These are phyloP conservation scores for Paracamarosporium sp. DNA, from an alignment of 2,329 filamentous ascomycete species.

Conservation along the genomic window DNA sequence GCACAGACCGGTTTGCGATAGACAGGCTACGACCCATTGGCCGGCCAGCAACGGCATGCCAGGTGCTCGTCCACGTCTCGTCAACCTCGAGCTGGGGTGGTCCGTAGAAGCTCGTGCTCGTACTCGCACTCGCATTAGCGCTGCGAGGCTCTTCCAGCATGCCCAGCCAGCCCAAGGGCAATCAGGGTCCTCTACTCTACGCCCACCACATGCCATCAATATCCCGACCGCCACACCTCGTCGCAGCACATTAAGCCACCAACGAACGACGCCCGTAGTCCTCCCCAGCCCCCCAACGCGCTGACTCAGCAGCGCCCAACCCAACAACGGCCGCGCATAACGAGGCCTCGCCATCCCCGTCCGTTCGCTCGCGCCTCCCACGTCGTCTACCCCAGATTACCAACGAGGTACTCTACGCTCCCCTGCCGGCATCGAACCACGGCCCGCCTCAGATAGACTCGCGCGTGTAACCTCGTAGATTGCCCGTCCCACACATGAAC, in stretches of 20 bases:
- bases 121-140: neutral
- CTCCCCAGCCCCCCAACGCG: too few relatives aligned
- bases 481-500: too few relatives aligned
- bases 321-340: neutral
- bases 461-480: neutral
- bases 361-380: too few relatives aligned
- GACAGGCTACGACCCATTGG: neutral
- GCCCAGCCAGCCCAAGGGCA: too few relatives aligned
- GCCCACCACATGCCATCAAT: neutral
- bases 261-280: neutral
- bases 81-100: too few relatives aligned
- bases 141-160: neutral
- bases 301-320: neutral
- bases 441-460: neutral
- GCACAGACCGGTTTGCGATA: neutral
- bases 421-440: neutral
- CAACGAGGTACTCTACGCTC: neutral
- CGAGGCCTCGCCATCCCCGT: too few relatives aligned
- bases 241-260: neutral
- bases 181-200: neutral
- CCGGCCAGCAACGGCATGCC: too few relatives aligned
- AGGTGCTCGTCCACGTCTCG: neutral
- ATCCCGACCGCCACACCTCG: too few relatives aligned
- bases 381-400: neutral
- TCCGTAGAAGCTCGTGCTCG: neutral